Conservation (phyloP, 1,284 basidiomycete species). For the Fistulina hepatica region DNA sequence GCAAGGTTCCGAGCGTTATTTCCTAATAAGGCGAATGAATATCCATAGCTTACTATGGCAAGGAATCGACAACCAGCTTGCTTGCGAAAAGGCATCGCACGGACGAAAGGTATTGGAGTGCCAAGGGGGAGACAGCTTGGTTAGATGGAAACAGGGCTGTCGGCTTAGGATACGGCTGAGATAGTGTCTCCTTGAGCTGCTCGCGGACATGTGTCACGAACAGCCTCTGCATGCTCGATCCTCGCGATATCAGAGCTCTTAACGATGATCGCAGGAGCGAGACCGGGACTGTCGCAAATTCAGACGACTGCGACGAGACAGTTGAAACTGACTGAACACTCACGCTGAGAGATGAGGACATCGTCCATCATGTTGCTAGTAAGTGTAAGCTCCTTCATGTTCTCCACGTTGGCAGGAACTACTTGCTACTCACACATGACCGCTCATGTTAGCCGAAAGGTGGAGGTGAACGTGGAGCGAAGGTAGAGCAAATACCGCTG, state of each 20-base stretch:
- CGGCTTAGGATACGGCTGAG: constrained; percentile 8
- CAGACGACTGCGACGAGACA: background rate
- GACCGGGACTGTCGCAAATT: constrained; percentile 9
- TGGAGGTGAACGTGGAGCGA: too few relatives aligned
- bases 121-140: background rate
- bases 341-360: constrained; percentile 16
- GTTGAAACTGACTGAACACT: background rate
- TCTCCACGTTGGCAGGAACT: background rate
- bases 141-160: constrained; percentile 7
- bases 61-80: constrained; percentile 12
- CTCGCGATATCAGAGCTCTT: constrained; percentile 10
- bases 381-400: background rate
- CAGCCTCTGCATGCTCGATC: constrained; percentile 7
- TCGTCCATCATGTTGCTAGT: constrained; percentile 18
- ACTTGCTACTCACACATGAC: constrained; percentile 8
- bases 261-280: constrained; percentile 12
- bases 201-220: constrained; percentile 14
- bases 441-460: too few relatives aligned
- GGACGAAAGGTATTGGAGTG: constrained; percentile 8
- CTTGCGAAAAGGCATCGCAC: constrained; percentile 14
- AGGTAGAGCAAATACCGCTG: too few relatives aligned
- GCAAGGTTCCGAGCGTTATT: background rate
- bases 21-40: background rate
- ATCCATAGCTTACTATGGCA: constrained; percentile 13
- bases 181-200: constrained; percentile 8